Conservation (phyloP, 2,329 filamentous ascomycete genomes). For the Verticillium klebahnii region DNA sequence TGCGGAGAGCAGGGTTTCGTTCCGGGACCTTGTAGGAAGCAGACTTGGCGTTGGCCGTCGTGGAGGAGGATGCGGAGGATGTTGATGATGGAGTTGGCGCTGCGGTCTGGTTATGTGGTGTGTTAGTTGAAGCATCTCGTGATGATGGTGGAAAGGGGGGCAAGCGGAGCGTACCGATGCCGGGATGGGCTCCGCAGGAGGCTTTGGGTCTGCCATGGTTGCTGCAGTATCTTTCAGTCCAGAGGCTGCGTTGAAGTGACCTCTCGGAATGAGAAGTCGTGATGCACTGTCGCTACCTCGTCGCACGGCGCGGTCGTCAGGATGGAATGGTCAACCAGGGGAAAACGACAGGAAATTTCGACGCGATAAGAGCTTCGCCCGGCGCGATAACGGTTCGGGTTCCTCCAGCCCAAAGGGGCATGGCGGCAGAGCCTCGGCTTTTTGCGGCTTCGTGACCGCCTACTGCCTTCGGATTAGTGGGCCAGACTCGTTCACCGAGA, state of each 20-base stretch:
- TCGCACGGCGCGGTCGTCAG: background rate
- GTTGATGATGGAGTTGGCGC: background rate
- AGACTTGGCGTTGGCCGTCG: conserved; percentile 4
- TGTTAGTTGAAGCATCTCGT: conserved; percentile 2
- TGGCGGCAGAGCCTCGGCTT: background rate
- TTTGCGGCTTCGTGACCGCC: background rate
- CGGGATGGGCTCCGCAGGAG: conserved; percentile 14
- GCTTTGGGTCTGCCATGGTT: conserved; percentile 17
- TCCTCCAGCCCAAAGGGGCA: background rate
- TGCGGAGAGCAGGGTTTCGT: conserved; percentile 68
- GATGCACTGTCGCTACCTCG: background rate
- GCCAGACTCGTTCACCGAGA: background rate
- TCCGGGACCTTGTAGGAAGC: conserved; percentile 36
- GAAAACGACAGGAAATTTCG: conserved; percentile 4
- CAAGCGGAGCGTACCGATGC: conserved; percentile 3
- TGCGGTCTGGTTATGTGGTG: conserved; percentile 3
- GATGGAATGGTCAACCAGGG: background rate
- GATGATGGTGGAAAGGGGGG: background rate
- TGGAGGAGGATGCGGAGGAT: background rate
- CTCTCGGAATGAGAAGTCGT: background rate
- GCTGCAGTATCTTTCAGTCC: background rate
- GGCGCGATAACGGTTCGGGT: background rate
- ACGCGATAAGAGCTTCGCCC: conserved; percentile 5
- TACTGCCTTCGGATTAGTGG: background rate
- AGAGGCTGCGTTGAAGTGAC: background rate